A percentile compares a stretch with the other conserved stretches of the same genome.
Conservation (phyloP, 441 rosid species). For the Erodium texanum region DNA sequence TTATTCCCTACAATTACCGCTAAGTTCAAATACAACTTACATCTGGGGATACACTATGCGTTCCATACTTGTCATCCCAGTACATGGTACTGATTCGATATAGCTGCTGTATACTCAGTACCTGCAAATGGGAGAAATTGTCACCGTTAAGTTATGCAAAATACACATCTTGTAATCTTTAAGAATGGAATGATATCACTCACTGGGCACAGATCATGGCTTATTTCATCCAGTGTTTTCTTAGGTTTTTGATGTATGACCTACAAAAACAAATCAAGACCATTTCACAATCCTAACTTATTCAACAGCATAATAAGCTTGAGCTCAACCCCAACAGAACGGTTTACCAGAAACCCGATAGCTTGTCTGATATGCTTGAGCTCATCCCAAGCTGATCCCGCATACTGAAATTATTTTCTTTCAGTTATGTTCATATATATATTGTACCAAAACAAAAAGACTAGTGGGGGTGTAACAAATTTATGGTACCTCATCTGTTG, state of each 20-base stretch:
- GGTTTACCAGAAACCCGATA: conserved; percentile 63
- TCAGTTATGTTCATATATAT: conserved; percentile 10
- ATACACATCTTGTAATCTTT: background rate
- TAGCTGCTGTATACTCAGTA: conserved; percentile 88
- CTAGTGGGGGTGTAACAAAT: conserved; percentile 8
- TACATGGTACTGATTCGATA: conserved; percentile 97
- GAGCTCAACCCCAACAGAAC: conserved; percentile 2
- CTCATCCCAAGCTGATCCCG: conserved; percentile 77
- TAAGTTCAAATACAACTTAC: conserved; percentile 43
- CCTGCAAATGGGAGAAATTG: conserved; percentile 33
- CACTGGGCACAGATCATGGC: conserved; percentile 93
- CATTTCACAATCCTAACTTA: background rate
- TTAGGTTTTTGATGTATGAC: conserved; percentile 96
- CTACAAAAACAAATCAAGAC: conserved; percentile 28
- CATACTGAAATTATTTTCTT: conserved; percentile 48
- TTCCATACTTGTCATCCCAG: conserved; percentile 99
- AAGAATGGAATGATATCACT: conserved; percentile 21
- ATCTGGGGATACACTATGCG: conserved; percentile 83
- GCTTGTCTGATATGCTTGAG: conserved; percentile 74
- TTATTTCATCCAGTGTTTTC: conserved; percentile 89
- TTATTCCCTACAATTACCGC: background rate
- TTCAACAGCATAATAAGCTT: background rate
- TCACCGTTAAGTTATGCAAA: background rate
- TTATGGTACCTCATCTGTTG: conserved; percentile 80
- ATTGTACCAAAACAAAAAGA: conserved; percentile 2